These are phyloP conservation scores for Sclerotiophoma versabilis DNA, from an alignment of 2,329 filamentous ascomycete genomes.

Conservation along the genomic window DNA sequence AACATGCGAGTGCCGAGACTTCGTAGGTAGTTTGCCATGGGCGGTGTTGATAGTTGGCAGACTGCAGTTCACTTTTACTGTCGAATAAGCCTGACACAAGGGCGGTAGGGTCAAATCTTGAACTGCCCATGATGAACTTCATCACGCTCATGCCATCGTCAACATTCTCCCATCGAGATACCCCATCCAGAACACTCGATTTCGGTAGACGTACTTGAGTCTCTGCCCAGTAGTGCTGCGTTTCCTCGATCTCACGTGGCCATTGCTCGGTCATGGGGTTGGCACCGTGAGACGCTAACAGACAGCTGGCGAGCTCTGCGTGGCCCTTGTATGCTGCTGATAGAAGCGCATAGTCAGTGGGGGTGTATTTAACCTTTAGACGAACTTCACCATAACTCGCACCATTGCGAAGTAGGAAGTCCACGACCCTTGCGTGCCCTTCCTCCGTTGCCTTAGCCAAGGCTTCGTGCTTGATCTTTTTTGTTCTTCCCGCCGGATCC, in stretches of 20 bases:
- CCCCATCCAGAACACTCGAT: conserved; percentile 25
- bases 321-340: conserved; percentile 27
- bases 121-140: conserved; percentile 25
- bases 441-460: conserved; percentile 23
- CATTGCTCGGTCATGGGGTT: conserved; percentile 29
- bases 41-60: conserved; percentile 18
- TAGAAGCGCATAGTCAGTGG: conserved; percentile 22
- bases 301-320: conserved; percentile 21
- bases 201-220: conserved; percentile 23
- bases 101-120: conserved; percentile 21
- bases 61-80: conserved; percentile 26
- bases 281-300: conserved; percentile 23
- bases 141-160: conserved; percentile 23
- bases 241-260: conserved; percentile 27
- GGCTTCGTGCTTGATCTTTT: conserved; percentile 27
- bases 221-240: conserved; percentile 29
- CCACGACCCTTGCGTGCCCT: conserved; percentile 23
- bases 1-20: conserved; percentile 24
- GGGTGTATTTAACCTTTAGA: conserved; percentile 17
- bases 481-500: conserved; percentile 18
- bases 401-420: conserved; percentile 24
- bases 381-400: conserved; percentile 24
- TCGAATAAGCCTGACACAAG: conserved; percentile 26
- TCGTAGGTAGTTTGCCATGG: conserved; percentile 31
- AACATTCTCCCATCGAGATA: conserved; percentile 26